Percentiles rank a stretch among this genome's conserved stretches.
phyloP scores from a whole-genome alignment of 257 asterid species.

The Nicotiana noctiflora region DNA sequence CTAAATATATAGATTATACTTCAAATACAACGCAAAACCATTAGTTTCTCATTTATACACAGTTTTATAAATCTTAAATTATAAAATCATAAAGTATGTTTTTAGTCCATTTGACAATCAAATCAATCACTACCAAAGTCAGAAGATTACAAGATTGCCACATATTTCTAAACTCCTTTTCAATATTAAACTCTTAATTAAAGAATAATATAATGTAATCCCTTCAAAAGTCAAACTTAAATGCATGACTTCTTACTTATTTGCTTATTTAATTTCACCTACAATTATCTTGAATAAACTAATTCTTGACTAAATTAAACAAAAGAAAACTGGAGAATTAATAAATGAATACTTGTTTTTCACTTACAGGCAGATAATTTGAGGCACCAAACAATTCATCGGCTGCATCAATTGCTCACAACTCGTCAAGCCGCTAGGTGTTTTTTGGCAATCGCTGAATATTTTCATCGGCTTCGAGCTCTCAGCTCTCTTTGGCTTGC shows the following conservation, averaged over 20 bases:
- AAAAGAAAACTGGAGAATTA: background rate
- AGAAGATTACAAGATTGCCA: background rate
- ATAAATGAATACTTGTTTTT: background rate
- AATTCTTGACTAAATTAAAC: background rate
- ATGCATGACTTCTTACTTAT: slow-evolving; percentile 11
- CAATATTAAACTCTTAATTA: background rate
- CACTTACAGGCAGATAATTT: slow-evolving; percentile 60
- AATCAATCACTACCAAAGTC: slow-evolving; percentile 12
- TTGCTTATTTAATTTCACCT: background rate
- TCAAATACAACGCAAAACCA: background rate
- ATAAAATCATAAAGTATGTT: background rate
- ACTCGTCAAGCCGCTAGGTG: slow-evolving; percentile 68
- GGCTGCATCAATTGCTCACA: slow-evolving; percentile 61
- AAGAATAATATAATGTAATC: background rate
- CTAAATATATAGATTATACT: background rate
- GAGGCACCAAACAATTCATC: slow-evolving; percentile 63
- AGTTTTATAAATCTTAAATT: no score
- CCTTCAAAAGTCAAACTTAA: slow-evolving; percentile 21
- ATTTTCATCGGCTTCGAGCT: slow-evolving; percentile 78
- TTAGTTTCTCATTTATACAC: background rate
- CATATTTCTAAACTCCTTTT: background rate
- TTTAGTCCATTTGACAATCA: slow-evolving; percentile 3
- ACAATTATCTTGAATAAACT: background rate
- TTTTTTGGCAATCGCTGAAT: slow-evolving; percentile 64
- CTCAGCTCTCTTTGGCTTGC: slow-evolving; percentile 78